Evolutionary conservation across 2,329 filamentous ascomycete genomes (phyloP).

Genomic region (Diplocarpon rosae): DNA sequence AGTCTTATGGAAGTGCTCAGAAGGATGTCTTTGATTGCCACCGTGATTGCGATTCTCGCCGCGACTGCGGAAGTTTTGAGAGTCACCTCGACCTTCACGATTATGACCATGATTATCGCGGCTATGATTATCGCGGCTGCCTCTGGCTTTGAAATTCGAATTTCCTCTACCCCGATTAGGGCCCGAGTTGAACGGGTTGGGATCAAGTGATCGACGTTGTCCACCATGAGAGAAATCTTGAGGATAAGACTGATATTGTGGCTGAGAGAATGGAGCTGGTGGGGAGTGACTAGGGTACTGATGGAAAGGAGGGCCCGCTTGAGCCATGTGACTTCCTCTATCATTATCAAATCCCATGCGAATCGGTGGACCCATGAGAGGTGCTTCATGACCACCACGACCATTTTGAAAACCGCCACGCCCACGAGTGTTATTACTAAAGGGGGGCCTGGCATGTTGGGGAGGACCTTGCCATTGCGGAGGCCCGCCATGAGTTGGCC

Average conservation of each 20-base stretch:
- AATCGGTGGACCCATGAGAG: conserved; percentile 44
- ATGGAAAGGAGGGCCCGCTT: conserved; percentile 34
- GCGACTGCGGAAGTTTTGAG: conserved; percentile 31
- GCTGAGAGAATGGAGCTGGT: conserved; percentile 25
- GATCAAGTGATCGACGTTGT: conserved; percentile 27
- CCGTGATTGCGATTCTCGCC: conserved; percentile 22
- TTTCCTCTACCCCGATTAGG: conserved; percentile 32
- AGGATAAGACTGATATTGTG: conserved; percentile 30
- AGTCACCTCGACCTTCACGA: conserved; percentile 30
- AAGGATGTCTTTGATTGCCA: conserved; percentile 20
- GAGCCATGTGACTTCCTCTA: conserved; percentile 31
- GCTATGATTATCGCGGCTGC: conserved; percentile 26
- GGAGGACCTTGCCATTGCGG: conserved; percentile 32
- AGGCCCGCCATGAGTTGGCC: conserved; percentile 28
- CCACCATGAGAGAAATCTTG: conserved; percentile 26
- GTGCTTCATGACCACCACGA: conserved; percentile 32
- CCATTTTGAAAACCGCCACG: conserved; percentile 30
- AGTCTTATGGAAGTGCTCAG: conserved; percentile 36
- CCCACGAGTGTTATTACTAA: conserved; percentile 28
- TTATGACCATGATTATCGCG: conserved; percentile 27
- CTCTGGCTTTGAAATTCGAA: conserved; percentile 27
- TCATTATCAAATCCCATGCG: conserved; percentile 43
- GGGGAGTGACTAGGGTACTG: conserved; percentile 26
- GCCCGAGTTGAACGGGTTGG: conserved; percentile 28
- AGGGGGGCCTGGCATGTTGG: conserved; percentile 29